These are phyloP conservation scores for Cardamine occulta DNA, from an alignment of 345 rosid genomes.

Conservation along the genomic window DNA sequence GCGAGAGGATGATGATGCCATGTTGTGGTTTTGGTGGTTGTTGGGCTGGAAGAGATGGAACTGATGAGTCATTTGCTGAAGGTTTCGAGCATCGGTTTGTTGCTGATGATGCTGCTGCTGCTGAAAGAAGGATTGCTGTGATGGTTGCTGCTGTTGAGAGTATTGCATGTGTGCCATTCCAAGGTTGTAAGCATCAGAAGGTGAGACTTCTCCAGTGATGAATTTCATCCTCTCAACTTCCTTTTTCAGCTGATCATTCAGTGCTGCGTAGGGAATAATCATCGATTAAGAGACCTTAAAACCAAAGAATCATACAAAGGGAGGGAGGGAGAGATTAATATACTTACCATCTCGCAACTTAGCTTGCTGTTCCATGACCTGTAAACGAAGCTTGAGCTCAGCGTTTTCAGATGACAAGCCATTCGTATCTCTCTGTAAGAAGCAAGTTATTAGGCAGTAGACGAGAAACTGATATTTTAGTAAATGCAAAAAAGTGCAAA, in stretches of 20 bases:
- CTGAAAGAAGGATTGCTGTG: conserved; percentile 53
- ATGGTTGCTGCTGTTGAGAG: conserved; percentile 48
- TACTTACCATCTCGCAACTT: conserved; percentile 79
- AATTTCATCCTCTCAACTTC: conserved; percentile 87
- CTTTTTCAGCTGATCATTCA: conserved; percentile 83
- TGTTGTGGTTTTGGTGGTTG: conserved; percentile 40
- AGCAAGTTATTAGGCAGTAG: conserved; percentile 30
- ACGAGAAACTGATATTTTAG: conserved; percentile 13
- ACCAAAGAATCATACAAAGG: conserved; percentile 1
- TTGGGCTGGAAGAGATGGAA: conserved; percentile 58
- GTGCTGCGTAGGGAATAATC: conserved; percentile 49
- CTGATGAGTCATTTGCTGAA: conserved; percentile 62
- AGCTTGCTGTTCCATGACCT: conserved; percentile 92
- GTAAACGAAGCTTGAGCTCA: conserved; percentile 90
- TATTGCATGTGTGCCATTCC: conserved; percentile 68
- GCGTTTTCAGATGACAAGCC: conserved; percentile 81
- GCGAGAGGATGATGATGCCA: conserved; percentile 5
- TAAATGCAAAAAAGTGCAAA: not conserved
- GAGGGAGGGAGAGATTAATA: not conserved
- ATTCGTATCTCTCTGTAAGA: conserved; percentile 77
- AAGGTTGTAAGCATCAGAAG: conserved; percentile 62
- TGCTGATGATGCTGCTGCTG: conserved; percentile 46
- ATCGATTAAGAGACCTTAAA: not conserved
- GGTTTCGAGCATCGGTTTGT: conserved; percentile 47
- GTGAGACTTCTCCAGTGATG: conserved; percentile 75